These are phyloP conservation scores for Conticribra weissflogii DNA, from an alignment of 108 stramenopile species.

Conservation along the genomic window DNA sequence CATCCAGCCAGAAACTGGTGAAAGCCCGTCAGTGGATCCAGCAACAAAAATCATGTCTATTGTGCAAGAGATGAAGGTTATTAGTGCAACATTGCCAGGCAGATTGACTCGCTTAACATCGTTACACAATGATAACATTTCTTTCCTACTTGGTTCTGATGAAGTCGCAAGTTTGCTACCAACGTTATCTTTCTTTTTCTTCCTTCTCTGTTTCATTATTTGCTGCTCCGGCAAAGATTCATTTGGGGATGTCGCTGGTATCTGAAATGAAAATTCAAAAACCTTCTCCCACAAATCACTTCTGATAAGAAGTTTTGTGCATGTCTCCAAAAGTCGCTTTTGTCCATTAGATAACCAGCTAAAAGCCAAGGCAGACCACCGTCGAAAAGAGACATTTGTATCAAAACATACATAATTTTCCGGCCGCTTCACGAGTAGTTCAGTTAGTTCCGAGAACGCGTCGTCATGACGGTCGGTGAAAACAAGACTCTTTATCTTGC, in stretches of 20 bases:
- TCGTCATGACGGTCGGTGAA: constrained; percentile 3
- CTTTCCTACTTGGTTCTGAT: no score
- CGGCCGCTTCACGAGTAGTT: constrained; percentile 19
- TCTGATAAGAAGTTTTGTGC: constrained; percentile 20
- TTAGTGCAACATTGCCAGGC: constrained; percentile 38
- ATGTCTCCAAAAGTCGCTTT: constrained; percentile 33
- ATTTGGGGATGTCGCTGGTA: not conserved
- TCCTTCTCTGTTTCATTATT: constrained; percentile 6
- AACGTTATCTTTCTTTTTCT: constrained; percentile 31
- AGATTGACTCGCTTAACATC: no score
- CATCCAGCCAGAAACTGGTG: constrained; percentile 46
- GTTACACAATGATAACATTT: no score
- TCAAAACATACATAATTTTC: constrained; percentile 49
- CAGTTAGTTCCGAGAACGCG: constrained; percentile 17
- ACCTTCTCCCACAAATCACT: constrained; percentile 32
- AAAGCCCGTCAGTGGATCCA: constrained; percentile 31
- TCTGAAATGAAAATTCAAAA: constrained; percentile 15
- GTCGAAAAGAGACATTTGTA: constrained; percentile 44
- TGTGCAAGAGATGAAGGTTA: constrained; percentile 38
- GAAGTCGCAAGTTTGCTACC: no score
- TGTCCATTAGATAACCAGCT: constrained; percentile 49
- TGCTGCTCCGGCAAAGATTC: not conserved
- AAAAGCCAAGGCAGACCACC: constrained; percentile 48
- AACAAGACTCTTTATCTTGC: constrained; percentile 7
- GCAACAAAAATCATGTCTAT: constrained; percentile 46